Evolutionary conservation across 139 green algal species (phyloP).

Genomic region (Tetratostichococcus sp.): DNA sequence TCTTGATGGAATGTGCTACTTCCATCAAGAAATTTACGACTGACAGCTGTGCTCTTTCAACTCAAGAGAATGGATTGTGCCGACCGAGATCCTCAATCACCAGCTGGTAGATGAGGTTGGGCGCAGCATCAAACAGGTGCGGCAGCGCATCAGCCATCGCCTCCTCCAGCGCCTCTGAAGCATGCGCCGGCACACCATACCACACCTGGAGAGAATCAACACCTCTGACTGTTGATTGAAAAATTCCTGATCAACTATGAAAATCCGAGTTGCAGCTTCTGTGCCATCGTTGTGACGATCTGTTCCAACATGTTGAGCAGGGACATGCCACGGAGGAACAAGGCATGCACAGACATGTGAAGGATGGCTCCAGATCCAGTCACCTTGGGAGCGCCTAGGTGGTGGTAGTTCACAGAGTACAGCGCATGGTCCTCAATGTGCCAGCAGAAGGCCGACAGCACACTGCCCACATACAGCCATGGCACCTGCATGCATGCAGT

Average conservation of each 20-base stretch:
- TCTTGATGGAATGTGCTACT: too few species aligned
- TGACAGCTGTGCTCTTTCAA: too few species aligned
- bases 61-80: too few species aligned
- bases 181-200: conserved; percentile 63
- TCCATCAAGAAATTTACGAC: too few species aligned
- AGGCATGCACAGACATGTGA: background rate
- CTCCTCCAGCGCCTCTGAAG: conserved; percentile 52
- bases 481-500: conserved; percentile 52
- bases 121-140: conserved; percentile 61
- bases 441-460: conserved; percentile 70
- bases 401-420: conserved; percentile 86
- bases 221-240: background rate
- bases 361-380: background rate
- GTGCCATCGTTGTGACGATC: background rate
- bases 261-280: too few species aligned
- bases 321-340: too few species aligned
- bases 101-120: conserved; percentile 68
- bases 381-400: conserved; percentile 64
- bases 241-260: too few species aligned
- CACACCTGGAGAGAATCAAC: conserved; percentile 41
- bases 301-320: background rate
- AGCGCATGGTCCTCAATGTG: conserved; percentile 82
- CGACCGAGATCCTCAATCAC: too few species aligned
- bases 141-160: conserved; percentile 63
- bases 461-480: conserved; percentile 74